Base-by-base conservation (phyloP, 1,284 basidiomycete genomes). In the Earliella scabrosa region DNA sequence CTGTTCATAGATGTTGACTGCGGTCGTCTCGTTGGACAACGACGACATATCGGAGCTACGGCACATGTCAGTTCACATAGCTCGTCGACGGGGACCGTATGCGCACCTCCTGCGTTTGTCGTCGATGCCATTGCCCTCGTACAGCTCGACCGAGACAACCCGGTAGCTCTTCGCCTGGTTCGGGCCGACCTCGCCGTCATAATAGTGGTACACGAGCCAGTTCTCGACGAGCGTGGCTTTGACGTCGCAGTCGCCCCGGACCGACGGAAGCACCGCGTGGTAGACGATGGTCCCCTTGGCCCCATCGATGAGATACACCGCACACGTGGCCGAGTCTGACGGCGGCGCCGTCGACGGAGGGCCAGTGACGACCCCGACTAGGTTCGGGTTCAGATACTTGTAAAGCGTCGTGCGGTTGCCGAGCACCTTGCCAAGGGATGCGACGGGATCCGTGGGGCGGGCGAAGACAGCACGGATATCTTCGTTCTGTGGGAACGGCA, bases 381-480 rank as follows among this genome's bases (percentile, higher is more conserved):
- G 67, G 63, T 93, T 86, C 5, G 92, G 90, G 70, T 97, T 97
- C 60, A 98, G 82, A 70, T 97, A 97, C 77, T 98, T 98, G 82
- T 97, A 97, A 52, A 98, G 72, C 36, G 95, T 95, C 26, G 85
- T 86, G 55, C 96, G 86, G 72, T 97, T 89, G 6, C 92, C 94
- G 2, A 93, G 77, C 3, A 97, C 94, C 64, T 88, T 88, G 9
- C 95, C 95, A 18, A 89, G 75, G 4, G 88, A 91, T 0, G 95
- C 93, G 24, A 93, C 77, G 3, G 83, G 80, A 18, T 81, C 83
- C 21, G 71, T 65, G 4, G 73, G 66, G 23, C 78, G 77, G 40
- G 76, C 74, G n/a, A 87, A 70, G 51, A 90, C 66, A 0, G 74
- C 59, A 39, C 81, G 73, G 20, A 87, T 75, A 34, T 82, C 79